Percentiles rank a stretch among this genome's conserved stretches.
Conservation (phyloP, 192 early-diverging fungal genomes). For the Phycomyces blakesleeanus region DNA sequence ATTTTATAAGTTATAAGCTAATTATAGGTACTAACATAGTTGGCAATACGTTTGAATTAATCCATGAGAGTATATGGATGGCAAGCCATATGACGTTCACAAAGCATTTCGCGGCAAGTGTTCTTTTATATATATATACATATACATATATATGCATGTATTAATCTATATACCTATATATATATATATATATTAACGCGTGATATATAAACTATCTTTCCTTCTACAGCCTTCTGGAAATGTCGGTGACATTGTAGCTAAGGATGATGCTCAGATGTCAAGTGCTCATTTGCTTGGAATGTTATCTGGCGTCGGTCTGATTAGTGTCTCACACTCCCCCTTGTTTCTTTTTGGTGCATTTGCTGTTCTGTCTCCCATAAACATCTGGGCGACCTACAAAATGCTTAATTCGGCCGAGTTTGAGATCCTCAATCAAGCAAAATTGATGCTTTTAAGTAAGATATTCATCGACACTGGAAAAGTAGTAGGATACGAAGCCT, state of each 20-base stretch:
- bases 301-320: slow-evolving; percentile 51
- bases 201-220: too few relatives aligned
- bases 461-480: slow-evolving; percentile 45
- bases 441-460: slow-evolving; percentile 46
- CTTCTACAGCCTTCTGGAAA: slow-evolving; percentile 53
- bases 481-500: slow-evolving; percentile 41
- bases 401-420: slow-evolving; percentile 59
- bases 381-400: slow-evolving; percentile 48
- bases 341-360: slow-evolving; percentile 54
- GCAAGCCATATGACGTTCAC: slow-evolving; percentile 73
- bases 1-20: not conserved
- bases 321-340: slow-evolving; percentile 52
- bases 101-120: slow-evolving; percentile 56
- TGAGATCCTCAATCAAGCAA: slow-evolving; percentile 64
- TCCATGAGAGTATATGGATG: slow-evolving; percentile 65
- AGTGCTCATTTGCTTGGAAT: slow-evolving; percentile 63
- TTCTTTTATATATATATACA: not conserved
- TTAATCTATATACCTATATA: not conserved
- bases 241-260: slow-evolving; percentile 68
- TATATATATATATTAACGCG: not conserved
- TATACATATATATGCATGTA: slow-evolving; percentile 1
- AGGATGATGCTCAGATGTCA: slow-evolving; percentile 70
- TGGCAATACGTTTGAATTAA: slow-evolving; percentile 54
- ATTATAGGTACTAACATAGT: slow-evolving; percentile 11
- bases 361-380: slow-evolving; percentile 49